These are phyloP conservation scores for Zygosaccharomyces sapae DNA, from an alignment of 1,139 yeast species.

Conservation along the genomic window DNA sequence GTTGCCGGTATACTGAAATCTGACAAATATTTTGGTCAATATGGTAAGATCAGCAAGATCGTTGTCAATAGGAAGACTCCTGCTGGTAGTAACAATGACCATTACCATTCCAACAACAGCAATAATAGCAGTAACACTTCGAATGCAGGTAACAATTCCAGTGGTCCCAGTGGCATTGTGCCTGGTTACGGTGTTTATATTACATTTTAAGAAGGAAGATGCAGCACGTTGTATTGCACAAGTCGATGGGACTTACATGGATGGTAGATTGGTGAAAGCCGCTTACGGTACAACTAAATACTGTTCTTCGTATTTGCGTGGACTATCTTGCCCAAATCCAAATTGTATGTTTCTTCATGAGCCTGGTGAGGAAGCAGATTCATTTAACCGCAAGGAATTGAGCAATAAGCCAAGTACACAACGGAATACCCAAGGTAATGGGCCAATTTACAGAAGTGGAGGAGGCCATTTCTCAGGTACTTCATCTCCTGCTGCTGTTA, in stretches of 20 bases:
- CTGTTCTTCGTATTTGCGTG: slow-evolving; percentile 90
- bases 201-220: slow-evolving; percentile 88
- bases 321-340: slow-evolving; percentile 96
- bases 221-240: slow-evolving; percentile 91
- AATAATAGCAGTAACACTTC: slow-evolving; percentile 42
- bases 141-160: slow-evolving; percentile 30
- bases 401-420: slow-evolving; percentile 42
- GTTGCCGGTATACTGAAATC: slow-evolving; percentile 78
- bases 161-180: slow-evolving; percentile 46
- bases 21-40: slow-evolving; percentile 95
- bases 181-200: slow-evolving; percentile 95
- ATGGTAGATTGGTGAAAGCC: slow-evolving; percentile 81
- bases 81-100: slow-evolving; percentile 35
- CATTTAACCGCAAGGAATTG: slow-evolving; percentile 88
- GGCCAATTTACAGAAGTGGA: slow-evolving; percentile 15
- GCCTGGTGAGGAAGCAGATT: slow-evolving; percentile 99
- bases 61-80: slow-evolving; percentile 83
- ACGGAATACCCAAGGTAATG: slow-evolving; percentile 14
- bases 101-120: slow-evolving; percentile 33
- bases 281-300: slow-evolving; percentile 99
- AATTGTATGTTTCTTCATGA: slow-evolving; percentile 98
- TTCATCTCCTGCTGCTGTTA: slow-evolving; percentile 31
- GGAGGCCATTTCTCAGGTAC: slow-evolving; percentile 22
- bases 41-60: slow-evolving; percentile 90
- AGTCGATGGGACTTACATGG: slow-evolving; percentile 90